phyloP scores from a whole-genome alignment of 768 basidiomycete species.

The Austroboletus eburneus region DNA sequence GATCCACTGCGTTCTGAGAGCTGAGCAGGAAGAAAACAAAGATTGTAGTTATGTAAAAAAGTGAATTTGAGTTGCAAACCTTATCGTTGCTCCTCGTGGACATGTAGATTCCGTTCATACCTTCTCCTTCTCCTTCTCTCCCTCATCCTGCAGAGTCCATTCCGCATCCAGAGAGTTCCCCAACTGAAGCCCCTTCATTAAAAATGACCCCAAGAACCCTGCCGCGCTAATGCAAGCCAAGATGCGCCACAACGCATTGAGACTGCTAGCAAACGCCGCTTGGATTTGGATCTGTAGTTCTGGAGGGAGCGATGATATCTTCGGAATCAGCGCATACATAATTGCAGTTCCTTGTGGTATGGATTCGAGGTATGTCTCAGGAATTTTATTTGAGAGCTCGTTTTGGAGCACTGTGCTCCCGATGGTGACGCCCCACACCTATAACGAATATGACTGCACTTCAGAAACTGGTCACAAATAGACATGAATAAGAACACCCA shows the following conservation, averaged over 20 bases:
- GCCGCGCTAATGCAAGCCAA: not conserved
- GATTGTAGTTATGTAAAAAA: too few species aligned
- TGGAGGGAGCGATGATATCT: not conserved
- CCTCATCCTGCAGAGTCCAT: not conserved
- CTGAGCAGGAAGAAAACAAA: too few species aligned
- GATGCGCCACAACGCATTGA: not conserved
- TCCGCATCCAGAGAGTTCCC: not conserved
- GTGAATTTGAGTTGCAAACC: too few species aligned
- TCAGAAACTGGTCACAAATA: not conserved
- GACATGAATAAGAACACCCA: constrained; percentile 9
- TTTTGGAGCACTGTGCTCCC: constrained; percentile 6
- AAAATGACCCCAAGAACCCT: not conserved
- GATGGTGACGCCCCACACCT: constrained; percentile 50
- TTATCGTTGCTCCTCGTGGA: too few species aligned
- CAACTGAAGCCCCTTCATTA: not conserved
- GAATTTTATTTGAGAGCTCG: not conserved
- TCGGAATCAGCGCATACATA: not conserved
- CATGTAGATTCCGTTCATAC: not conserved
- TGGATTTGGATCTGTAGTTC: not conserved
- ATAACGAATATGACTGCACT: not conserved
- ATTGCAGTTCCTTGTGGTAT: not conserved
- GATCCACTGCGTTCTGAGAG: too few species aligned
- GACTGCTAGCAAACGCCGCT: not conserved
- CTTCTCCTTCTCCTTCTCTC: not conserved
- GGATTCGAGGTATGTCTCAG: not conserved